phyloP scores from a whole-genome alignment of 139 green algal genomes.

The Micromonas commoda region DNA sequence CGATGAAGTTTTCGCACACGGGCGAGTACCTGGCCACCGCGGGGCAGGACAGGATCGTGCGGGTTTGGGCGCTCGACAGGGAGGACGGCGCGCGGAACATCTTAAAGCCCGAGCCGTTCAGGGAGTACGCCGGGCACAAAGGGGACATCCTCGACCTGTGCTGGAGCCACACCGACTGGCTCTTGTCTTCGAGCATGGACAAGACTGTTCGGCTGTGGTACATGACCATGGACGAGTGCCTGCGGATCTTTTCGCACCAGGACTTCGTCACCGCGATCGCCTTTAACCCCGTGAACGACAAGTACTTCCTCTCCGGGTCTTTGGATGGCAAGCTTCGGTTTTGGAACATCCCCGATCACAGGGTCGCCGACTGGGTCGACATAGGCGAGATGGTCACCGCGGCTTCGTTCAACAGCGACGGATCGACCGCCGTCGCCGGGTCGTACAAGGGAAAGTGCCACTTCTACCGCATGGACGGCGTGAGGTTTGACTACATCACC shows the following conservation, averaged over 20 bases:
- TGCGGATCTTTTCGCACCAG: constrained; percentile 45
- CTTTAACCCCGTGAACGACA: constrained; percentile 76
- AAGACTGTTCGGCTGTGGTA: constrained; percentile 86
- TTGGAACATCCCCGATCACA: constrained; percentile 75
- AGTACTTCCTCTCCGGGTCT: constrained; percentile 67
- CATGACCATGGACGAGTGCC: constrained; percentile 52
- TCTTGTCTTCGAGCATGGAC: constrained; percentile 80
- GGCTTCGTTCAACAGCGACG: constrained; percentile 56
- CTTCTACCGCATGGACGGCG: constrained; percentile 51
- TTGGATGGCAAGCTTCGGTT: constrained; percentile 79
- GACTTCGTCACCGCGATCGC: constrained; percentile 52
- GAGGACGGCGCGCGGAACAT: not conserved
- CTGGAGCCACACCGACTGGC: constrained; percentile 69
- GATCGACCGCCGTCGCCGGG: constrained; percentile 40
- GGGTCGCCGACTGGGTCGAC: constrained; percentile 61
- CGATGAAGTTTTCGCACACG: constrained; percentile 59
- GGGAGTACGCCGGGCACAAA: constrained; percentile 46
- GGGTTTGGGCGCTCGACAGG: constrained; percentile 32
- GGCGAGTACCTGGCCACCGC: constrained; percentile 70
- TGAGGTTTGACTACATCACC: constrained; percentile 68
- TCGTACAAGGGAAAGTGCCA: constrained; percentile 52
- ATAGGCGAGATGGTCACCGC: constrained; percentile 88
- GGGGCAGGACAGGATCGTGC: constrained; percentile 69
- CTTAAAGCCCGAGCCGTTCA: constrained; percentile 35
- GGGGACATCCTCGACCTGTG: constrained; percentile 79